These are phyloP conservation scores for Rubus parviflorus DNA, from an alignment of 306 rosid species.

Conservation along the genomic window DNA sequence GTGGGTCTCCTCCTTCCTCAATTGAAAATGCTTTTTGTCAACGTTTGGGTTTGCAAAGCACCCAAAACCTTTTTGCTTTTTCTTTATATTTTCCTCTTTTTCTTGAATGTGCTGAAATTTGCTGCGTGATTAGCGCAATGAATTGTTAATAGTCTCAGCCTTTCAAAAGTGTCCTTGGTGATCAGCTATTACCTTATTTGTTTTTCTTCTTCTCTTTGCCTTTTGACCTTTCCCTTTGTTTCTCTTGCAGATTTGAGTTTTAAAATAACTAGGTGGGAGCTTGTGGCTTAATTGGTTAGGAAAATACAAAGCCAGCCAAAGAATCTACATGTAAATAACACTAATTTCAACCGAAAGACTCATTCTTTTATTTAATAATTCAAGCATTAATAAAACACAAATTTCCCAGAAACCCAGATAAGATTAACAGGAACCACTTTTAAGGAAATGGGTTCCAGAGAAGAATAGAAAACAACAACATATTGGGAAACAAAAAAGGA, in stretches of 20 bases:
- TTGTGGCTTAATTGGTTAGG: neutral
- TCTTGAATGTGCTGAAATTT: constrained; percentile 27
- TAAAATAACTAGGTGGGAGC: neutral
- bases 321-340: neutral
- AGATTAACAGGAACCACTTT: neutral
- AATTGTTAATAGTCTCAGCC: constrained; percentile 21
- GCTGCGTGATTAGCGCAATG: constrained; percentile 47
- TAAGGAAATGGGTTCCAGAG: constrained; percentile 58
- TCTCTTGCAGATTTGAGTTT: neutral
- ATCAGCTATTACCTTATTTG: constrained; percentile 3
- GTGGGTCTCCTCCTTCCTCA: neutral
- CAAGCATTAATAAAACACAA: constrained; percentile 6
- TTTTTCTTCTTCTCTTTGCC: neutral
- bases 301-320: neutral
- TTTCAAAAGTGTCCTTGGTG: constrained; percentile 16
- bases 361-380: neutral
- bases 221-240: neutral
- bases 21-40: constrained; percentile 13
- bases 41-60: constrained; percentile 26
- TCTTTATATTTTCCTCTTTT: constrained; percentile 1
- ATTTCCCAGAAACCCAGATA: constrained; percentile 1
- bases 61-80: constrained; percentile 10
- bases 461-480: constrained; percentile 49
- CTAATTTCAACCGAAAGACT: constrained; percentile 5
- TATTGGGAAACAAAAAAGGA: constrained; percentile 58